Base-by-base conservation (phyloP, 225 moss, liverwort and hornwort genomes). In the Thuidium tamariscinum region DNA sequence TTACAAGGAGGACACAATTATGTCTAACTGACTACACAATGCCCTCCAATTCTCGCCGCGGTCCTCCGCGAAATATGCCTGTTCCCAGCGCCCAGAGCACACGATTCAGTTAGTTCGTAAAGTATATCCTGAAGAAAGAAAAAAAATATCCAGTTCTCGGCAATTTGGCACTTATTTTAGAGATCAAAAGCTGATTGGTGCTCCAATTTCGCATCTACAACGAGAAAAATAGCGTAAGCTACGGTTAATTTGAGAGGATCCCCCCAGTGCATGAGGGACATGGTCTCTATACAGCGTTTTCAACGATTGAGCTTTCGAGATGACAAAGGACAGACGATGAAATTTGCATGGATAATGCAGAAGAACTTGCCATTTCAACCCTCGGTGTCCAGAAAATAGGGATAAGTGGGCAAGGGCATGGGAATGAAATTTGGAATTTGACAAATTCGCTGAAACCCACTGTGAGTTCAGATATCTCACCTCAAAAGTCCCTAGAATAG, bases 1-100 rank as follows among this genome's bases (percentile, higher is more conserved):
- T 73, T 85, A 92, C 34, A 93, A 79, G 72, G 91, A 76, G n/a
- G 84, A 83, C 82, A 89, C 92, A 85, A 89, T 87, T 54, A 92
- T 83, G 70, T 91, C 81, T 14, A 93, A 85, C 71, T 92, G 74
- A 83, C 71, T 63, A 48, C 6, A 87, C 63, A 91, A 81, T 57
- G 71, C 56, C 83, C 80, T 88, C 75, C 89, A 68, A 16, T 91
- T 88, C 83, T 92, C 87, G 75, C 73, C 89, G 44, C 83, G 76
- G 27, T 89, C 88, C 77, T 89, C 85, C 3, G 51, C 55, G 61
- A 76, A n/a, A 57, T 71, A 51, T 18, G 62, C 51, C 93, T 93
- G 89, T 55, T 82, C 80, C 82, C 80, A 81, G 30, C 73, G 37
- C 57, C 88, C 80, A 77, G 62, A 49, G 76, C 74, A 86, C 72